Base-by-base conservation (phyloP, 139 green algal species). In the Prasinococcaceae sp. region DNA sequence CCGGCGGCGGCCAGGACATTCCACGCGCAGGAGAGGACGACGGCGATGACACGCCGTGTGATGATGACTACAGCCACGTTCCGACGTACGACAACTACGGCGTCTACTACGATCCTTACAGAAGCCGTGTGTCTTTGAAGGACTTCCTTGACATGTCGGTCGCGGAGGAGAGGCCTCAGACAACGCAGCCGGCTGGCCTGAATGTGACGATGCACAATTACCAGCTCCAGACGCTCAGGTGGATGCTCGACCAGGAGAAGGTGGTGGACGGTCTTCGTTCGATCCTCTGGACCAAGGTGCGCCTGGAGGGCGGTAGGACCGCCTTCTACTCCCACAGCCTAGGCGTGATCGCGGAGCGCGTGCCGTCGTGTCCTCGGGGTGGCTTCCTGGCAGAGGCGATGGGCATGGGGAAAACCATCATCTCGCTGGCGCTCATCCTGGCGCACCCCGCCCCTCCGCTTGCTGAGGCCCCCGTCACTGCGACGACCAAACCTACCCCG, bases 331-430 rank as follows among this genome's bases (percentile, higher is more conserved):
- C 30, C 1, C 28, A 23, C 16, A 17, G 6, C 19, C 19, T 43
- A 10, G 16, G 19, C 19, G 9, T 45, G 32, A 20, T 26, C 3
- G 6, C 27, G 2, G 4, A 14, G 29, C 16, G 12, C 2, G 19
- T 17, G 36, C 33, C n/a, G 35, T 23, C 30, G 77, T 79, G 66
- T 3, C 17, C 1, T 12, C 39, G 8, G 59, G 67, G 45, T 17
- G 50, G 50, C 5, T 40, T 58, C 38, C 36, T 47, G 3, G 22
- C 22, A 9, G 50, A 58, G 10, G 50, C 47, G 17, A 58, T 58
- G 50, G 80, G 77, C 14, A 58, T 85, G 39, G 81, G 81, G 38
- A 81, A 86, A 65, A 86, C 76, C 1, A 64, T 84, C 5, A 68
- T 79, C 42, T 43, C 78, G 6, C 58, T 82, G 26, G 77, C 65